Conservation (phyloP, 208 protist species). For the Leptomonas pyrrhocoris region DNA sequence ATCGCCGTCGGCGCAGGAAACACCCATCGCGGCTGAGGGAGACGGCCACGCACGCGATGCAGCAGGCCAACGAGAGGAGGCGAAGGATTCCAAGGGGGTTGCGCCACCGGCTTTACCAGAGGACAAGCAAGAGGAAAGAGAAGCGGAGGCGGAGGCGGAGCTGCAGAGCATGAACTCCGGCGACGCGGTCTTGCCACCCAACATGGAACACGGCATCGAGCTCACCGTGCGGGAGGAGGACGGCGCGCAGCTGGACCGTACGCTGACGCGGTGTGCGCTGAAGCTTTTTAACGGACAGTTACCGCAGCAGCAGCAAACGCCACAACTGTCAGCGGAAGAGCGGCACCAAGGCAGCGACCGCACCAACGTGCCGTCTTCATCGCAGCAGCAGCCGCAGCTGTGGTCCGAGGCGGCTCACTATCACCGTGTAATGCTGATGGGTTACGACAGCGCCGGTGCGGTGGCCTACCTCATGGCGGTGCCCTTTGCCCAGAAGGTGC, state of each 20-base stretch:
- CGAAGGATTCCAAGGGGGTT: background rate
- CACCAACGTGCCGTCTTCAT: too few species aligned
- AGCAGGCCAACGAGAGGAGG: background rate
- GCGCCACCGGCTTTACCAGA: background rate
- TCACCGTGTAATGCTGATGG: slow-evolving; percentile 41
- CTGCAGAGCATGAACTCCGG: slow-evolving; percentile 15
- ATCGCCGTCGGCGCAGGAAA: background rate
- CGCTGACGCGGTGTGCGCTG: slow-evolving; percentile 16
- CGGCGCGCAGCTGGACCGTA: background rate
- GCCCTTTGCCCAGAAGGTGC: slow-evolving; percentile 22
- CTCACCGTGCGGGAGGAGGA: background rate
- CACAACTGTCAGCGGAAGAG: background rate
- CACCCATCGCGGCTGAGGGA: background rate
- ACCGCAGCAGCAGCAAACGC: slow-evolving; percentile 13
- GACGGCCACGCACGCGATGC: background rate
- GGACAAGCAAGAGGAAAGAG: background rate
- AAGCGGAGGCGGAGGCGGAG: background rate
- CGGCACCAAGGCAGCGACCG: background rate
- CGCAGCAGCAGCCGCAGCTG: background rate
- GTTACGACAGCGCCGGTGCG: slow-evolving; percentile 37
- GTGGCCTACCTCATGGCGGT: slow-evolving; percentile 40
- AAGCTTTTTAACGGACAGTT: slow-evolving; percentile 17
- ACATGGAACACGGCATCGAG: slow-evolving; percentile 19
- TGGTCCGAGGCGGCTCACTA: slow-evolving; percentile 28
- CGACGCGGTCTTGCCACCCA: background rate